A percentile compares a stretch with the other conserved stretches of the same genome.
These are phyloP conservation scores for Colletotrichum sp. DNA, from an alignment of 2,329 filamentous ascomycete species.

Conservation along the genomic window DNA sequence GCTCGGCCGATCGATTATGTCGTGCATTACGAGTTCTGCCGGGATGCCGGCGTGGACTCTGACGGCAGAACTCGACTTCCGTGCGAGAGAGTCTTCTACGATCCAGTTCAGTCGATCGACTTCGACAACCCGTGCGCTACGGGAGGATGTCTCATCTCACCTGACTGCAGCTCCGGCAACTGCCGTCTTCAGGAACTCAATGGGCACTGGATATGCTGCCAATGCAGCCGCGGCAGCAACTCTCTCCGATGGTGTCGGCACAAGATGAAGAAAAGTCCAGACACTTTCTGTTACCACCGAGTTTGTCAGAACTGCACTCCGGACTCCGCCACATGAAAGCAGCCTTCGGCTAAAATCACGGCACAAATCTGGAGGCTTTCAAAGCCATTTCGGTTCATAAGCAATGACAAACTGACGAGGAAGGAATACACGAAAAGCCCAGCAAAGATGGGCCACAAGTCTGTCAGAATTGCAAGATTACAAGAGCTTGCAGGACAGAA, in stretches of 20 bases:
- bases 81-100: constrained; percentile 29
- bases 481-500: not conserved
- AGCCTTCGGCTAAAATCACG: not conserved
- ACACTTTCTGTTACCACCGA: constrained; percentile 58
- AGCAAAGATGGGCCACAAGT: not conserved
- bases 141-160: constrained; percentile 49
- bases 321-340: constrained; percentile 27
- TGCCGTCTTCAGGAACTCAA: constrained; percentile 55
- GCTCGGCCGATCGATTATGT: constrained; percentile 42
- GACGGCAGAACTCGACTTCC: constrained; percentile 27
- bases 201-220: constrained; percentile 56
- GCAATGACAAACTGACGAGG: not conserved
- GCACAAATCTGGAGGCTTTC: not conserved
- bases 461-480: not conserved
- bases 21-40: constrained; percentile 50
- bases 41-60: constrained; percentile 35
- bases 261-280: constrained; percentile 48
- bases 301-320: constrained; percentile 49
- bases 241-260: constrained; percentile 50
- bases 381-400: not conserved
- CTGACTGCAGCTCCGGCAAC: constrained; percentile 50
- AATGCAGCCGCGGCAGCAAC: constrained; percentile 52
- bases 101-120: constrained; percentile 36
- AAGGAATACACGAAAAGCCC: not conserved
- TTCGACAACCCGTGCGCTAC: constrained; percentile 48